These are phyloP conservation scores for Eucalyptus pauciflora DNA, from an alignment of 345 rosid species.

Conservation along the genomic window DNA sequence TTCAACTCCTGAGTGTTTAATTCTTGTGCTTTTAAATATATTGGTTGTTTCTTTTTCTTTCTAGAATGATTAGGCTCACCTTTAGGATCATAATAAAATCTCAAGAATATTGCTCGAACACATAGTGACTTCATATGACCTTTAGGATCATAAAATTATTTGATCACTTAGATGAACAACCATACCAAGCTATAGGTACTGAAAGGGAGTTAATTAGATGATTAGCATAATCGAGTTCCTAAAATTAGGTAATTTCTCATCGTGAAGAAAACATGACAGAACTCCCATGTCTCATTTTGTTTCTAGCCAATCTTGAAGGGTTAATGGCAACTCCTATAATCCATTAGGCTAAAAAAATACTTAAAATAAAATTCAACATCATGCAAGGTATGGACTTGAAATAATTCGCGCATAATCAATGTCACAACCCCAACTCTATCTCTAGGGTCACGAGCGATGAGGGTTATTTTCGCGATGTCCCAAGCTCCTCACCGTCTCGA, in stretches of 20 bases:
- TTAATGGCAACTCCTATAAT: not conserved
- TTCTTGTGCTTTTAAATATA: not conserved
- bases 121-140: not conserved
- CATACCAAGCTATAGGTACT: too few species aligned
- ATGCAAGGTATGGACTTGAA: not conserved
- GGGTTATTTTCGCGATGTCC: too few species aligned
- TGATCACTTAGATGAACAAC: not conserved
- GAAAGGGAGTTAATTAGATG: too few species aligned
- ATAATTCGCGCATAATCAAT: not conserved
- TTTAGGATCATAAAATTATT: not conserved
- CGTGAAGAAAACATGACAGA: not conserved
- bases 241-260: too few species aligned
- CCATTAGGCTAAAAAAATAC: not conserved
- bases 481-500: too few species aligned
- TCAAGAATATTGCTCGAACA: not conserved
- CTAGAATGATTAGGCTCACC: not conserved
- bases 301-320: not conserved
- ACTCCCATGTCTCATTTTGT: fast-evolving
- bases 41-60: not conserved
- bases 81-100: not conserved
- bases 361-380: not conserved
- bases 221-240: not conserved
- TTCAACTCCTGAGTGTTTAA: not conserved
- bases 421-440: too few species aligned
- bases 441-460: too few species aligned